Conservation (phyloP, 2,329 filamentous ascomycete genomes). For the Graphilbum fragrans region DNA sequence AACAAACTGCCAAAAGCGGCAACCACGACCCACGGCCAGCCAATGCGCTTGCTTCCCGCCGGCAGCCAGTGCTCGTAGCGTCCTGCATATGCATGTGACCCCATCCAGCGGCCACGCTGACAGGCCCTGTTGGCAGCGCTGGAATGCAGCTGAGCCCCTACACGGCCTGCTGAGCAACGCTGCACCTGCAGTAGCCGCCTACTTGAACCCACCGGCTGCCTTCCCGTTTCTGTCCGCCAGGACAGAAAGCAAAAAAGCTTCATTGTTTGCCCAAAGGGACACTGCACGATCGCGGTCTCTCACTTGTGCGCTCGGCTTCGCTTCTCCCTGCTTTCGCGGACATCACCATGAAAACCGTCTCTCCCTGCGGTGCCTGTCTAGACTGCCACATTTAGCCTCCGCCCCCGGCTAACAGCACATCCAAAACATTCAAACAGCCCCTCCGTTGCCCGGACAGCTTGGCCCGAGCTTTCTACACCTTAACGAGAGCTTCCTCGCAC, state of each 20-base stretch:
- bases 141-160: not conserved
- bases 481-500: too few species aligned
- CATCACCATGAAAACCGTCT: not conserved
- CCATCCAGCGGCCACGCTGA: too few species aligned
- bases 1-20: not conserved
- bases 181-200: not conserved
- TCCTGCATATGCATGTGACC: not conserved
- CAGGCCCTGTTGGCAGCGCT: not conserved
- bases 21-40: not conserved
- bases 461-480: slow-evolving; percentile 11
- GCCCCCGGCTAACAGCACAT: not conserved
- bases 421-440: not conserved
- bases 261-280: too few species aligned
- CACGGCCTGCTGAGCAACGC: not conserved
- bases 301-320: too few species aligned
- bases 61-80: too few species aligned
- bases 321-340: too few species aligned
- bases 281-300: too few species aligned
- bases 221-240: not conserved
- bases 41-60: not conserved
- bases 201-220: not conserved
- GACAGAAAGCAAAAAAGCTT: not conserved
- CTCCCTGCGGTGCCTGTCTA: not conserved
- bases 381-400: not conserved
- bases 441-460: slow-evolving; percentile 12